These are phyloP conservation scores for Cydonia oblonga DNA, from an alignment of 331 rosid species.

Conservation along the genomic window DNA sequence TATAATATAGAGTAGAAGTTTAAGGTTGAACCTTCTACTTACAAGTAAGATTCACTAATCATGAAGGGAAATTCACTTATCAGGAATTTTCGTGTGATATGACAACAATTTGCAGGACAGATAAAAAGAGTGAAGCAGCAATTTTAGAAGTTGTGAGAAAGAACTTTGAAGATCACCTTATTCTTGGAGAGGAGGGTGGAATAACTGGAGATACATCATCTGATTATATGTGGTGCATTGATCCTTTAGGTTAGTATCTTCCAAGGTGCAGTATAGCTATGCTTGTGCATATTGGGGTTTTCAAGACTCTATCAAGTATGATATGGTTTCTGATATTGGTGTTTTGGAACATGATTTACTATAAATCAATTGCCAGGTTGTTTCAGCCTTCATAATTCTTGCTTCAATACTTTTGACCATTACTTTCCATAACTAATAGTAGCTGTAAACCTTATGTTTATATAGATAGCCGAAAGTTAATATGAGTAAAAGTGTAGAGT, in stretches of 20 bases:
- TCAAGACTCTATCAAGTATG: not conserved
- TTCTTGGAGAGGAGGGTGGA: constrained; percentile 99
- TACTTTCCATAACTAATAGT: not conserved
- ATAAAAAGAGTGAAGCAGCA: constrained; percentile 89
- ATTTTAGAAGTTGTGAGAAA: constrained; percentile 61
- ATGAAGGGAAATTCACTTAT: not conserved
- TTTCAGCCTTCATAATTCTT: not conserved
- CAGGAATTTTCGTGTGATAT: not conserved
- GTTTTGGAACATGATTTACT: not conserved
- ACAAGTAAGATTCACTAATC: not conserved
- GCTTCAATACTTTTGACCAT: not conserved
- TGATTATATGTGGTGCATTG: constrained; percentile 98
- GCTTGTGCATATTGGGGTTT: not conserved
- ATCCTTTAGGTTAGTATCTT: constrained; percentile 71
- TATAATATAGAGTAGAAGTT: not conserved
- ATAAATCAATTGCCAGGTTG: not conserved
- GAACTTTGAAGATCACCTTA: constrained; percentile 67
- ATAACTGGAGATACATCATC: constrained; percentile 76
- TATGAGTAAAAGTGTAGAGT: not conserved
- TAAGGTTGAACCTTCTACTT: not conserved
- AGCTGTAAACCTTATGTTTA: not conserved
- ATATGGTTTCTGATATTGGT: not conserved
- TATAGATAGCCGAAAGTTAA: not conserved
- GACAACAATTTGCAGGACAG: constrained; percentile 51
- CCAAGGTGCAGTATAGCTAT: not conserved